Base-by-base conservation (phyloP, 495 filamentous ascomycete genomes). In the Trichocladium uniseriatum region DNA sequence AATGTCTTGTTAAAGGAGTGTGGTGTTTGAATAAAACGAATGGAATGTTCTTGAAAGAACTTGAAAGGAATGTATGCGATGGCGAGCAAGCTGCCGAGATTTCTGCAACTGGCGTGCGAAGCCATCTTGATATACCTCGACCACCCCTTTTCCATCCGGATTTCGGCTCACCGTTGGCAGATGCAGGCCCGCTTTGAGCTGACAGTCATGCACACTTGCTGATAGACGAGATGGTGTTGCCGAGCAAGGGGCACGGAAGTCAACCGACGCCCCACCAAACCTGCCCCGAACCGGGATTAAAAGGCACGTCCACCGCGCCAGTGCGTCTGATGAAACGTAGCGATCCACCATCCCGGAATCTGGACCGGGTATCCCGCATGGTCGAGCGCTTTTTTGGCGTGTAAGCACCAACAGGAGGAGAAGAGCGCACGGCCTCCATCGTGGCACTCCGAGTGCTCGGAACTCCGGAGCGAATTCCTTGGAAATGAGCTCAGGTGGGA, bases 291-390 rank as follows among this genome's bases (percentile, higher is more conserved):
- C 44, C 20, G 5, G 51, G 51, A 36, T 48, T 6, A 13, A 7
- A 29, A 42, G 2, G 31, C 44, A 29, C 21, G 21, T 27, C 29
- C 27, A 45, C 15, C 34, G 15, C 10, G 36, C 29, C 36, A 31
- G 6, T 28, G 14, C n/a, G 16, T 31, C 28, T 36, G 19, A 35
- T 47, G 50, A 53, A 53, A 55, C 46, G 14, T n/a, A 38, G 24
- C 38, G 42, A 27, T 48, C 54, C 52, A 45, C 55, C 31, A 34
- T 18, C 34, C 31, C 49, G 55, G 52, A 52, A 56, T 14, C 39
- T 53, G 55, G 44, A 37, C 55, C 55, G 55, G 13, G 20, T 6
- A 15, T n/a, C 8, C 27, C 35, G 43, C 27, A 15, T 11, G 38
- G 36, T 14, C 22, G 44, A 27, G 39, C 2, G 43, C 24, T 34